Evolutionary conservation across 2,329 filamentous ascomycete genomes (phyloP), one percentile per base, ranked within the genome.

Genomic region (Dothistroma pini): DNA sequence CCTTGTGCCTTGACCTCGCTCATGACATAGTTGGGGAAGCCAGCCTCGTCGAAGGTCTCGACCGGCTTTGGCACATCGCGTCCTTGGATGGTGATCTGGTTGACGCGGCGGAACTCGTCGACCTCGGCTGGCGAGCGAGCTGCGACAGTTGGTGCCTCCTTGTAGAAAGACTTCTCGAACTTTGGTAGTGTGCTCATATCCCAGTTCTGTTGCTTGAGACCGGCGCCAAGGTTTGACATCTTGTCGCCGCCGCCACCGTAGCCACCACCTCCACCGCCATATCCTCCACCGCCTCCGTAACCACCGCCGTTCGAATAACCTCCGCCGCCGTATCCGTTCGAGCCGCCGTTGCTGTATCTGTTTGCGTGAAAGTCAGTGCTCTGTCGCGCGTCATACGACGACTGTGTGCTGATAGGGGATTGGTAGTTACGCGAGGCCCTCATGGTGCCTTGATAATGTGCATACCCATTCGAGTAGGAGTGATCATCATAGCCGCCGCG

Each of bases 151-250:
- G 88, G 84, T 75, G 95, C 88, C 80, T 97, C 95, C 82, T 97
- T 96, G 86, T 99, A 99, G 81, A 99, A 99, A 9, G 90, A 93
- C 81, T 99, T 99, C 77, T 99, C 95, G 80, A 99, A 99, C 79
- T 97, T 97, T 71, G 95, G 93, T 51, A 99, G 75, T 7, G 87
- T 77, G 72, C 77, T 82, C 57, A 95, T 71, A 75, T 99, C 95
- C 90, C 90, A 99, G 66, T 87, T 83, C 75, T 96, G 95, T 73
- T 89, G 86, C 81, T 96, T 93, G 68, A 99, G 82, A 70, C 89
- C 87, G 66, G 91, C 84, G 71, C 95, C 95, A 65, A 99, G 90
- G 76, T 89, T 88, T 70, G 87, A 89, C 95, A 99, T 99, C 72
- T 90, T 88, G 80, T 99, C 95, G 77, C 93, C 93, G 68, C 91